Conservation (phyloP, 1,284 basidiomycete genomes). For the Trichosporon sp. region DNA sequence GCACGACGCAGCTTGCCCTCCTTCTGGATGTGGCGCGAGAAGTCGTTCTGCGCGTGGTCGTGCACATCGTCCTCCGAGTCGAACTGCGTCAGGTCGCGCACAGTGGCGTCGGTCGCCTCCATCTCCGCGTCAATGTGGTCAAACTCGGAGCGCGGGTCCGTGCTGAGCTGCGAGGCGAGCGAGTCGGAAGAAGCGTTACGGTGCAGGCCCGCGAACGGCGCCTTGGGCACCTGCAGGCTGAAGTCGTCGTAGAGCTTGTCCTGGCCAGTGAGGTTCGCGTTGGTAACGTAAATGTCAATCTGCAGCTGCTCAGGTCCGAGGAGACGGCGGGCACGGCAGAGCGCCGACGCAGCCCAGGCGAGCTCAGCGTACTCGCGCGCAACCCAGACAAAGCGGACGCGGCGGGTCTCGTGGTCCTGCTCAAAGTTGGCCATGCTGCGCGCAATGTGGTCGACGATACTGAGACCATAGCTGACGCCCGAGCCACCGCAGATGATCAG, state of each 20-base stretch:
- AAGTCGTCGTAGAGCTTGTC: slow-evolving; percentile 17
- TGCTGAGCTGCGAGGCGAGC: slow-evolving; percentile 33
- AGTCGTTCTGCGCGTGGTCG: slow-evolving; percentile 67
- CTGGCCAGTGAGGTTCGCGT: slow-evolving; percentile 43
- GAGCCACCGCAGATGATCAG: slow-evolving; percentile 77
- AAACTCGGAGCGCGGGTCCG: slow-evolving; percentile 60
- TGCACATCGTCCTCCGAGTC: slow-evolving; percentile 76
- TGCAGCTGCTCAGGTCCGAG: slow-evolving; percentile 66
- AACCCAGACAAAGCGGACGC: slow-evolving; percentile 81
- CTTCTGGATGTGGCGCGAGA: slow-evolving; percentile 66
- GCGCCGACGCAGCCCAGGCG: slow-evolving; percentile 74
- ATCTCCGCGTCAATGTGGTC: slow-evolving; percentile 46
- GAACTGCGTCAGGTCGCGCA: slow-evolving; percentile 75
- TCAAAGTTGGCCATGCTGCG: slow-evolving; percentile 64
- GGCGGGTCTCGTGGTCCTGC: slow-evolving; percentile 59
- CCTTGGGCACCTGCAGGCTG: slow-evolving; percentile 34
- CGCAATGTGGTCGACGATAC: slow-evolving; percentile 72
- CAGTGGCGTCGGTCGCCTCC: slow-evolving; percentile 23
- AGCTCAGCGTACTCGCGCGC: slow-evolving; percentile 80
- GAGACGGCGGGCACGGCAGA: slow-evolving; percentile 70
- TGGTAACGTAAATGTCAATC: slow-evolving; percentile 79
- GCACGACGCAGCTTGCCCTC: slow-evolving; percentile 71
- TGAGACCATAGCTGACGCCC: slow-evolving; percentile 74
- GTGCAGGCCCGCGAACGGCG: slow-evolving; percentile 40
- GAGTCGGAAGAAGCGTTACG: slow-evolving; percentile 55